A percentile compares a stretch with the other conserved stretches of the same genome.
These are phyloP conservation scores for Backusella sp. DNA, from an alignment of 192 early-diverging fungal genomes.

Conservation along the genomic window DNA sequence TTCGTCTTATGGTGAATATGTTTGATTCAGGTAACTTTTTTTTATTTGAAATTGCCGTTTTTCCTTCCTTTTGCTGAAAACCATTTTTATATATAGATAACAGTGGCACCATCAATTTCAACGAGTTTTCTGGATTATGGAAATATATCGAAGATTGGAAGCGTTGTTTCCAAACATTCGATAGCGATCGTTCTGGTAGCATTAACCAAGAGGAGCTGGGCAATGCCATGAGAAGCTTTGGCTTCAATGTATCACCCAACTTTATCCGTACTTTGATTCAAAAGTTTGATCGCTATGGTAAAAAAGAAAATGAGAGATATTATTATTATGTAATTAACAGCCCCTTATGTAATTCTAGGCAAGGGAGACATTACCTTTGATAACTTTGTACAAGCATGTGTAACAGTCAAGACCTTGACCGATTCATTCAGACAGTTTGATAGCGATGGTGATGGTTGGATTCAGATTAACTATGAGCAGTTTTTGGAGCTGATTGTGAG, in stretches of 20 bases:
- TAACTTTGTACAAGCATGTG: conserved; percentile 78
- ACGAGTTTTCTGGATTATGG: conserved; percentile 78
- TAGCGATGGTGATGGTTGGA: conserved; percentile 72
- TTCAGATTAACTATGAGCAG: conserved; percentile 75
- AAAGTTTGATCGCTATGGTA: conserved; percentile 79
- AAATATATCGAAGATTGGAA: conserved; percentile 85
- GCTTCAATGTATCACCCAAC: conserved; percentile 70
- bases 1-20: conserved; percentile 79
- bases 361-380: conserved; percentile 78
- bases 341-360: conserved; percentile 41
- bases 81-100: conserved; percentile 47
- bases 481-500: not conserved
- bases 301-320: too few relatives aligned
- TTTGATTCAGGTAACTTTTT: conserved; percentile 58
- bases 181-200: conserved; percentile 70
- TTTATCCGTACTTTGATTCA: conserved; percentile 64
- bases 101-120: conserved; percentile 74
- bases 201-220: conserved; percentile 71
- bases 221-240: conserved; percentile 72
- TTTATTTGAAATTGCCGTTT: not conserved
- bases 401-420: conserved; percentile 74
- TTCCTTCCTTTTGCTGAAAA: not conserved
- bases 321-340: not conserved
- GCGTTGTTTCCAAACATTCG: conserved; percentile 74
- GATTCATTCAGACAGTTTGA: conserved; percentile 74